Conservation (phyloP, 2,329 filamentous ascomycete species). For the Cladosporium sp. region DNA sequence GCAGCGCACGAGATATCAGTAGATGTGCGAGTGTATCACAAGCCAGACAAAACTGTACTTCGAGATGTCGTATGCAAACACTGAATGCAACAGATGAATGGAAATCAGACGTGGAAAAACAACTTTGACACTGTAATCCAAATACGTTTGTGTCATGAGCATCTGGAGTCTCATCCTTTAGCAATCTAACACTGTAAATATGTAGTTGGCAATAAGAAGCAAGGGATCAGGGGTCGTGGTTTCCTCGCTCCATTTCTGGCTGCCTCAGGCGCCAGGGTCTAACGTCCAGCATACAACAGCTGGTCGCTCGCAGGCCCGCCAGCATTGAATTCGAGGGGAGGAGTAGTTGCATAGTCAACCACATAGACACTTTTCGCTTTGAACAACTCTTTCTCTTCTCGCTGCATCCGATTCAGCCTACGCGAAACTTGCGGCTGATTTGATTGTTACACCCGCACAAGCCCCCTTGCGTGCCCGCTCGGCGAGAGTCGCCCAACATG, state of each 20-base stretch:
- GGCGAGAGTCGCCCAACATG: slow-evolving; percentile 42
- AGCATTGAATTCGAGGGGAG: slow-evolving; percentile 10
- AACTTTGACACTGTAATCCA: background rate
- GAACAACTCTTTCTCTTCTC: background rate
- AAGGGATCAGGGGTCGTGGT: background rate
- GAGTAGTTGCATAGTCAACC: slow-evolving; percentile 7
- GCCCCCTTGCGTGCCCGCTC: slow-evolving; percentile 17
- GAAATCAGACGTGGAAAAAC: background rate
- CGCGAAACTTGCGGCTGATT: slow-evolving; percentile 3
- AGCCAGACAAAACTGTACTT: no score
- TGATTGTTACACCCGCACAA: slow-evolving; percentile 11
- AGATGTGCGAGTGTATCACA: no score
- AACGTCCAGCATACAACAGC: background rate
- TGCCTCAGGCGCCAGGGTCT: slow-evolving; percentile 11
- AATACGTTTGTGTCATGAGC: background rate
- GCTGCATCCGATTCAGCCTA: background rate
- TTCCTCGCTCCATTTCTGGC: background rate
- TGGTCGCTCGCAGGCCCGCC: slow-evolving; percentile 2
- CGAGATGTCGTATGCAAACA: no score
- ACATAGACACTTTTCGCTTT: background rate
- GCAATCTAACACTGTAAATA: background rate
- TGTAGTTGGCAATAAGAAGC: background rate
- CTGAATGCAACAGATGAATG: no score
- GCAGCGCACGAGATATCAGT: no score
- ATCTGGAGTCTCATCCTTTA: background rate